These are phyloP conservation scores for Stephania japonica DNA, from an alignment of 164 flowering plant genomes.

Conservation along the genomic window DNA sequence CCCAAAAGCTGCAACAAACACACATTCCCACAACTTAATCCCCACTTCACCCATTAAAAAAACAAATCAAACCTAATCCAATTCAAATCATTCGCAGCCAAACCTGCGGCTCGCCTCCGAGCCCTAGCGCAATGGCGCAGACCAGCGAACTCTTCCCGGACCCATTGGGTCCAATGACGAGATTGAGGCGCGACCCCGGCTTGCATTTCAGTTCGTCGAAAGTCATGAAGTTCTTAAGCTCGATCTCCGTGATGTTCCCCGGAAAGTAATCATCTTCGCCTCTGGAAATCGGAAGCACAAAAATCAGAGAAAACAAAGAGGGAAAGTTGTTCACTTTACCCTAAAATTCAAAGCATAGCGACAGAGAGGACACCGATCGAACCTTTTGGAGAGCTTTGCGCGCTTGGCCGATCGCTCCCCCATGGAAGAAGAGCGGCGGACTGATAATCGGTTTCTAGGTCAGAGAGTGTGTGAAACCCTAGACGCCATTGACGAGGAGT, in stretches of 20 bases:
- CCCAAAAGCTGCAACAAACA: conserved; percentile 61
- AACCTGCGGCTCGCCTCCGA: conserved; percentile 97
- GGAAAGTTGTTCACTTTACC: not conserved
- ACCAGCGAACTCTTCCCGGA: conserved; percentile 95
- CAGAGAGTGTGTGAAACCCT: not conserved
- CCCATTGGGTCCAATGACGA: conserved; percentile 95
- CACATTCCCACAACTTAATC: too few species aligned
- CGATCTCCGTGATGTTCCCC: conserved; percentile 78
- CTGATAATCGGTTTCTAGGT: not conserved
- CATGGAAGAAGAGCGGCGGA: conserved; percentile 25
- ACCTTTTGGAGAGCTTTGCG: conserved; percentile 41
- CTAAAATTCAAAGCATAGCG: not conserved
- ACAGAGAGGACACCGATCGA: not conserved
- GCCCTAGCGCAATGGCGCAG: conserved; percentile 94
- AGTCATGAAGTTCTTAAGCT: conserved; percentile 86
- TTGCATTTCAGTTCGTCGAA: conserved; percentile 53
- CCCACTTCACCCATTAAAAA: too few species aligned
- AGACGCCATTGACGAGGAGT: not conserved
- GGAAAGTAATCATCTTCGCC: conserved; percentile 82
- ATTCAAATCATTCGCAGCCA: not conserved
- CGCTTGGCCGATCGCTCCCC: conserved; percentile 40
- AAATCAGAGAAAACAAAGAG: not conserved
- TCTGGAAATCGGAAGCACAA: conserved; percentile 26
- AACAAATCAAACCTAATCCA: not conserved
- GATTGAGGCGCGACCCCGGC: conserved; percentile 80